These are phyloP conservation scores for Kwoniella dejecticola DNA, from an alignment of 768 basidiomycete genomes.

Conservation along the genomic window DNA sequence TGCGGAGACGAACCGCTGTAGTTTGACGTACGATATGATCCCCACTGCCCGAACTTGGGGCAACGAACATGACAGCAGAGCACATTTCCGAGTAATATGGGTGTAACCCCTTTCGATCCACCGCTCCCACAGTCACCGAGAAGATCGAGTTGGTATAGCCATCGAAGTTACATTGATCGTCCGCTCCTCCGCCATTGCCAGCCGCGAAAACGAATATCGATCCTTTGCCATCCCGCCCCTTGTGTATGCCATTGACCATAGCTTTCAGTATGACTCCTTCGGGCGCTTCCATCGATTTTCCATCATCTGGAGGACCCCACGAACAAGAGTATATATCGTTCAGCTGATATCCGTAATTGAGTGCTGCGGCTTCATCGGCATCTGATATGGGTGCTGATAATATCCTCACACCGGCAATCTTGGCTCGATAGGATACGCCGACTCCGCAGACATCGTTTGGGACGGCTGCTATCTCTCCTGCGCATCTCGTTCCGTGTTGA, in stretches of 20 bases:
- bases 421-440: conserved; percentile 87
- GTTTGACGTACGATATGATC: conserved; percentile 78
- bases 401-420: conserved; percentile 91
- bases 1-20: not conserved
- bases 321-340: conserved; percentile 93
- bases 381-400: conserved; percentile 93
- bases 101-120: conserved; percentile 89
- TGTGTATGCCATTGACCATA: conserved; percentile 87
- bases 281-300: conserved; percentile 90
- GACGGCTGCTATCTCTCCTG: conserved; percentile 90
- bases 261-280: conserved; percentile 88
- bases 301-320: conserved; percentile 98
- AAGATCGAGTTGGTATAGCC: conserved; percentile 99
- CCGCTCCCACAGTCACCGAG: conserved; percentile 91
- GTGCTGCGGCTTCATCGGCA: conserved; percentile 88
- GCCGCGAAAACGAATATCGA: conserved; percentile 96
- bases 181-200: conserved; percentile 86
- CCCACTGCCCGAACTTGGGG: conserved; percentile 92
- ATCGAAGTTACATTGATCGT: conserved; percentile 98
- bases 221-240: conserved; percentile 85
- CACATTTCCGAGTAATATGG: conserved; percentile 98
- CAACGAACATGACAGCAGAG: conserved; percentile 93
- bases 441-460: conserved; percentile 93
- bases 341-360: conserved; percentile 91
- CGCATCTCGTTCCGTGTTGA: conserved; percentile 96